Conservation (phyloP, 257 asterid genomes). For the Nicotiana otophora region DNA sequence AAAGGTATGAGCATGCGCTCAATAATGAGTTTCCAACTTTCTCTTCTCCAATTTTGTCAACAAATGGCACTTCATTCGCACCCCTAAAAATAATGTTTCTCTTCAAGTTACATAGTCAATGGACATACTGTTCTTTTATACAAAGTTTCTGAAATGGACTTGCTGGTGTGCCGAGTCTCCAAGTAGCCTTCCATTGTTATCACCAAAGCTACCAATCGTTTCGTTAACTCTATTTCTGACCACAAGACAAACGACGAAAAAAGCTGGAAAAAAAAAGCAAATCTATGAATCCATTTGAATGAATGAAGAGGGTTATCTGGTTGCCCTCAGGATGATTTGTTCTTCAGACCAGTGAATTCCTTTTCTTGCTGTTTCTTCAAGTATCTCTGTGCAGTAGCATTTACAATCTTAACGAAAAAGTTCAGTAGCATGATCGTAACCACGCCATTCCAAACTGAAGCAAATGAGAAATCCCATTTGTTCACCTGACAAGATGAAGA, state of each 20-base stretch:
- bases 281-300: not conserved
- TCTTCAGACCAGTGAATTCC: conserved; percentile 44
- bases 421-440: conserved; percentile 79
- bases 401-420: conserved; percentile 71
- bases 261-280: not conserved
- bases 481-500: conserved; percentile 32
- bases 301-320: conserved; percentile 9
- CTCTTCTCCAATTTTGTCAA: conserved; percentile 11
- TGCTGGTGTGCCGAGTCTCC: conserved; percentile 7
- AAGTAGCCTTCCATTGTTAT: conserved; percentile 5
- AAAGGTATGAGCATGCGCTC: conserved; percentile 15
- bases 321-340: conserved; percentile 31
- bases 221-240: conserved; percentile 15
- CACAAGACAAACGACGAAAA: not conserved
- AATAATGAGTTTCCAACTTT: conserved; percentile 13
- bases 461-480: conserved; percentile 70
- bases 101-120: conserved; percentile 3
- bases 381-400: conserved; percentile 60
- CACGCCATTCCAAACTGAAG: conserved; percentile 68
- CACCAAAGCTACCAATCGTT: not conserved
- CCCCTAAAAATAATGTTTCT: conserved; percentile 5
- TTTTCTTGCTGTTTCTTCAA: conserved; percentile 63
- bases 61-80: not conserved
- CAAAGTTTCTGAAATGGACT: conserved; percentile 19
- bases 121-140: conserved; percentile 15